phyloP scores from a whole-genome alignment of 164 flowering plant species.

The Umbilicus rupestris region DNA sequence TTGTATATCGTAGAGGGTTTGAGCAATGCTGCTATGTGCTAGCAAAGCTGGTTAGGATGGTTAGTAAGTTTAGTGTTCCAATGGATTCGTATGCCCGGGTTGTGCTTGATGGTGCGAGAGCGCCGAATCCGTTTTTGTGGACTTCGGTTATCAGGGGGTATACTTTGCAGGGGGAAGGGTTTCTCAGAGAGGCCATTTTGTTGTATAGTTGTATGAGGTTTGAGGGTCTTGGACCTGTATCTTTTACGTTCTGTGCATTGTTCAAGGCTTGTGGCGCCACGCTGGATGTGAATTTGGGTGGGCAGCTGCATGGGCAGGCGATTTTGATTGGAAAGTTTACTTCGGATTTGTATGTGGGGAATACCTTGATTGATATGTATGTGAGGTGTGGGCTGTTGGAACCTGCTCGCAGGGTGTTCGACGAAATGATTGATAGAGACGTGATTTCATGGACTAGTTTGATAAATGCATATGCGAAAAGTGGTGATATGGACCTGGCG shows the following conservation, averaged over 20 bases:
- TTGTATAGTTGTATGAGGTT: slow-evolving; percentile 41
- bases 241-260: slow-evolving; percentile 49
- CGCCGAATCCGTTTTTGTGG: slow-evolving; percentile 50
- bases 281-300: slow-evolving; percentile 29
- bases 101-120: slow-evolving; percentile 26
- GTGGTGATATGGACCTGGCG: slow-evolving; percentile 25
- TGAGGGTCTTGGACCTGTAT: slow-evolving; percentile 29
- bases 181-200: slow-evolving; percentile 17
- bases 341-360: slow-evolving; percentile 43
- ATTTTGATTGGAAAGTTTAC: slow-evolving; percentile 43
- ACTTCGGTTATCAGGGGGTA: slow-evolving; percentile 57
- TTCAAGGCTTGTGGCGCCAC: slow-evolving; percentile 34
- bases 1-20: slow-evolving; percentile 29
- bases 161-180: slow-evolving; percentile 25
- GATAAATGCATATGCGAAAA: slow-evolving; percentile 24
- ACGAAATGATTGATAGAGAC: slow-evolving; percentile 30
- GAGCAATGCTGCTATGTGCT: slow-evolving; percentile 33
- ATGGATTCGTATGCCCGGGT: slow-evolving; percentile 29
- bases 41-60: slow-evolving; percentile 42
- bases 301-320: slow-evolving; percentile 41
- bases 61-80: slow-evolving; percentile 31
- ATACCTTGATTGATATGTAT: slow-evolving; percentile 36
- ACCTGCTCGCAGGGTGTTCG: slow-evolving; percentile 27
- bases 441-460: slow-evolving; percentile 31
- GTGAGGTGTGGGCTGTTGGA: slow-evolving; percentile 25